Evolutionary conservation across 2,329 filamentous ascomycete genomes (phyloP).

Genomic region (Aspergillus uvarum): DNA sequence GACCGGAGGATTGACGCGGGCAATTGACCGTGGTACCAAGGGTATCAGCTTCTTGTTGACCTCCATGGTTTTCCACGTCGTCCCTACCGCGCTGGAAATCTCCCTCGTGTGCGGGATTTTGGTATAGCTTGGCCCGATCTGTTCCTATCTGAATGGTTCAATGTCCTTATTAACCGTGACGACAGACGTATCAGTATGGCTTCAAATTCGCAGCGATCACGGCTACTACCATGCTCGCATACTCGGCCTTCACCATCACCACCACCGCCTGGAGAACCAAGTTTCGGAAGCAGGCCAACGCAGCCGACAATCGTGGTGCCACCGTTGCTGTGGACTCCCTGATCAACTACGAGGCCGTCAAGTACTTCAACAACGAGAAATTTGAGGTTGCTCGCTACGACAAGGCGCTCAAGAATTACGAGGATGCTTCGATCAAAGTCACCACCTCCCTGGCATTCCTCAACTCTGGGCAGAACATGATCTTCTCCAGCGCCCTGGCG

Average conservation of each 20-base stretch:
- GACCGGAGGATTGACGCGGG: conserved; percentile 88
- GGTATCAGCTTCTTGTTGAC: conserved; percentile 96
- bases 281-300: conserved; percentile 91
- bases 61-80: conserved; percentile 97
- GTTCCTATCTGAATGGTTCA: not conserved
- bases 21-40: conserved; percentile 95
- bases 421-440: conserved; percentile 94
- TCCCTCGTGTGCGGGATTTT: conserved; percentile 93
- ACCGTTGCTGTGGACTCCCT: conserved; percentile 94
- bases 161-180: conserved; percentile 13
- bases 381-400: conserved; percentile 93
- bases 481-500: conserved; percentile 90
- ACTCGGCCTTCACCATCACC: conserved; percentile 93
- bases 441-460: conserved; percentile 89
- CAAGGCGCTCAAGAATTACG: conserved; percentile 78
- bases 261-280: conserved; percentile 97
- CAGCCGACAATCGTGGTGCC: conserved; percentile 91
- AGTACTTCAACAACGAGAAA: conserved; percentile 99
- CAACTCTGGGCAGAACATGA: conserved; percentile 94
- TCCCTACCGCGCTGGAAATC: conserved; percentile 92
- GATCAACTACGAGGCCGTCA: conserved; percentile 98
- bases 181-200: conserved; percentile 86
- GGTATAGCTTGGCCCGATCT: conserved; percentile 37
- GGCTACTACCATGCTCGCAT: conserved; percentile 83
- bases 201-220: conserved; percentile 90